Percentiles rank a stretch among this genome's conserved stretches.
phyloP scores from a whole-genome alignment of 2,329 filamentous ascomycete species.

The Cladosporium sp. region DNA sequence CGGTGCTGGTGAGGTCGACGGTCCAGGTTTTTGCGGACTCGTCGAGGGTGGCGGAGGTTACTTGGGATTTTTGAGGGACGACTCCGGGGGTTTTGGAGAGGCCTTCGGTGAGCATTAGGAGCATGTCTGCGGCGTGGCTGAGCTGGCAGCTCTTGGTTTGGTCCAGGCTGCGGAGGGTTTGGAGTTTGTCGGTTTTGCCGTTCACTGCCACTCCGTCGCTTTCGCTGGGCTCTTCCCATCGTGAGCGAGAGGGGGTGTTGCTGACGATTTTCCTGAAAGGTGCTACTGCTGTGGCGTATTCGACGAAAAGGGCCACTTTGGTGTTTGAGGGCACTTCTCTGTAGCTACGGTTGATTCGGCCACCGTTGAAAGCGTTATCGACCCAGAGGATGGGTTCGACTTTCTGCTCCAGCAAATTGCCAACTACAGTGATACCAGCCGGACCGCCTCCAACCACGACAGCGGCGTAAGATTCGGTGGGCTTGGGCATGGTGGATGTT shows the following conservation, averaged over 20 bases:
- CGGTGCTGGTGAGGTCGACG: conserved; percentile 31
- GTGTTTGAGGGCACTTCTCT: conserved; percentile 61
- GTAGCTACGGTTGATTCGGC: conserved; percentile 44
- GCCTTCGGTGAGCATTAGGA: conserved; percentile 44
- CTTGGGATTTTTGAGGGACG: conserved; percentile 34
- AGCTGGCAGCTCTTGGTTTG: conserved; percentile 55
- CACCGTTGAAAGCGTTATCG: conserved; percentile 51
- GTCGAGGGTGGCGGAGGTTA: conserved; percentile 38
- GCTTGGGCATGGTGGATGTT: conserved; percentile 7
- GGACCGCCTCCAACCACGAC: conserved; percentile 57
- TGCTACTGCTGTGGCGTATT: conserved; percentile 50
- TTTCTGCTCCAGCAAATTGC: conserved; percentile 55
- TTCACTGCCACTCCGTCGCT: conserved; percentile 23
- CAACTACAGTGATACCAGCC: conserved; percentile 55
- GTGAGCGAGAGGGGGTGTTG: conserved; percentile 34
- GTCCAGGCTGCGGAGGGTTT: conserved; percentile 48
- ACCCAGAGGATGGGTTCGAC: conserved; percentile 54
- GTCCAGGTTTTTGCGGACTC: conserved; percentile 35
- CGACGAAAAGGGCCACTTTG: conserved; percentile 55
- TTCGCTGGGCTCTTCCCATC: conserved; percentile 25
- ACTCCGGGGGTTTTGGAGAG: conserved; percentile 39
- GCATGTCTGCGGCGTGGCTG: conserved; percentile 54
- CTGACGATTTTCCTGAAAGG: conserved; percentile 51
- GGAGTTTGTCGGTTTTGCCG: conserved; percentile 48
- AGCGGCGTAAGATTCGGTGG: conserved; percentile 39